These are phyloP conservation scores for Tricholoma hemisulphureum DNA, from an alignment of 768 basidiomycete species.

Conservation along the genomic window DNA sequence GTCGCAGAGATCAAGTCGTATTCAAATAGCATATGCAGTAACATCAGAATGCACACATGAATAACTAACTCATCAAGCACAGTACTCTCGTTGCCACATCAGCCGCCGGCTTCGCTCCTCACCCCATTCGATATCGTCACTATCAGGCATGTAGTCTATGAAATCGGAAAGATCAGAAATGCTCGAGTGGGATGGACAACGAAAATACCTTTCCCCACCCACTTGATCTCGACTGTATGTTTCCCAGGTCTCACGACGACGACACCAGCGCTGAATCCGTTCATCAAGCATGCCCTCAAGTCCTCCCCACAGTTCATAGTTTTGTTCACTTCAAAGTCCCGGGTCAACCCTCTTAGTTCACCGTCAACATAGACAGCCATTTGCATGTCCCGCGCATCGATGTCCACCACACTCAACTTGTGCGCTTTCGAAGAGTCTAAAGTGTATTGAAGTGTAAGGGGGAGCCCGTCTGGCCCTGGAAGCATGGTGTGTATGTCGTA, in stretches of 20 bases:
- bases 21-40: too few relatives aligned
- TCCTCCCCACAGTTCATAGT: conserved; percentile 17
- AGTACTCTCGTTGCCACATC: conserved; percentile 9
- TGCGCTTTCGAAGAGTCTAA: conserved; percentile 17
- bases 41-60: neutral
- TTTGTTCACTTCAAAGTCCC: conserved; percentile 15
- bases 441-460: conserved; percentile 20
- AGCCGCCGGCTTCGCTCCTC: conserved; percentile 11
- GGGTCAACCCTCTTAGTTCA: conserved; percentile 11
- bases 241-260: conserved; percentile 19
- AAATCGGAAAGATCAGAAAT: neutral
- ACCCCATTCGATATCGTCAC: conserved; percentile 13
- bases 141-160: conserved; percentile 5
- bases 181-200: neutral
- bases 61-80: conserved; percentile 4
- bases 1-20: too few relatives aligned
- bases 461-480: conserved; percentile 15
- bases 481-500: conserved; percentile 14
- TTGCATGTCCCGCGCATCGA: conserved; percentile 19
- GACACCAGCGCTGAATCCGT: conserved; percentile 16
- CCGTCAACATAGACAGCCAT: conserved; percentile 21
- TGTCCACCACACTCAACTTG: conserved; percentile 15
- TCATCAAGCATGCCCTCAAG: conserved; percentile 13
- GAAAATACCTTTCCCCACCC: conserved; percentile 19
- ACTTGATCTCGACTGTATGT: conserved; percentile 21